A percentile compares a stretch with the other conserved stretches of the same genome.
Conservation (phyloP, 2,329 filamentous ascomycete genomes). For the Akanthomyces uredinophilus region DNA sequence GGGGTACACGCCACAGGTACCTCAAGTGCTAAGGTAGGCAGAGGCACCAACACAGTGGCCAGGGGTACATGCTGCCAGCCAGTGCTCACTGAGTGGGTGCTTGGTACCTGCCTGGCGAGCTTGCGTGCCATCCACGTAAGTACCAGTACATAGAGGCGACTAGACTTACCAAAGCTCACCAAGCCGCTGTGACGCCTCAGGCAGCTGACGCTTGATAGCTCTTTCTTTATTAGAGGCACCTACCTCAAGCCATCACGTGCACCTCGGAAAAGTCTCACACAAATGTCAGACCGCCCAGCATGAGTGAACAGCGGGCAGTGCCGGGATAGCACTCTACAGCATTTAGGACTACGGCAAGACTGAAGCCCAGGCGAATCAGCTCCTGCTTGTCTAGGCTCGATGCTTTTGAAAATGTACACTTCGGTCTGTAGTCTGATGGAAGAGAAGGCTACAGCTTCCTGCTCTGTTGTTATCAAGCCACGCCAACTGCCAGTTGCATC, state of each 20-base stretch:
- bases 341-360: neutral
- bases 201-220: neutral
- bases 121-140: neutral
- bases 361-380: too few relatives aligned
- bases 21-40: neutral
- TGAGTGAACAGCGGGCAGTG: neutral
- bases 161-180: neutral
- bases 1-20: neutral
- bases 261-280: neutral
- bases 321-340: neutral
- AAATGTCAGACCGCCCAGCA: neutral
- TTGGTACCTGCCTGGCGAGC: neutral
- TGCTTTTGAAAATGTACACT: too few relatives aligned
- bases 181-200: neutral
- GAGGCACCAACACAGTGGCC: neutral
- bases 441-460: too few relatives aligned
- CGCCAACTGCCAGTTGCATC: neutral
- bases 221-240: neutral
- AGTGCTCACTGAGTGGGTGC: neutral
- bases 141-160: neutral
- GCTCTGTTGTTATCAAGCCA: neutral
- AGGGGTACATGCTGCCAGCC: neutral
- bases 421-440: too few relatives aligned
- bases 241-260: slow-evolving; percentile 5
- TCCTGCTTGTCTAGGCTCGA: too few relatives aligned